Percentiles rank a stretch among this genome's conserved stretches.
Evolutionary conservation across 2,329 filamentous ascomycete species (phyloP).

Genomic region (Passalora sequoiae): DNA sequence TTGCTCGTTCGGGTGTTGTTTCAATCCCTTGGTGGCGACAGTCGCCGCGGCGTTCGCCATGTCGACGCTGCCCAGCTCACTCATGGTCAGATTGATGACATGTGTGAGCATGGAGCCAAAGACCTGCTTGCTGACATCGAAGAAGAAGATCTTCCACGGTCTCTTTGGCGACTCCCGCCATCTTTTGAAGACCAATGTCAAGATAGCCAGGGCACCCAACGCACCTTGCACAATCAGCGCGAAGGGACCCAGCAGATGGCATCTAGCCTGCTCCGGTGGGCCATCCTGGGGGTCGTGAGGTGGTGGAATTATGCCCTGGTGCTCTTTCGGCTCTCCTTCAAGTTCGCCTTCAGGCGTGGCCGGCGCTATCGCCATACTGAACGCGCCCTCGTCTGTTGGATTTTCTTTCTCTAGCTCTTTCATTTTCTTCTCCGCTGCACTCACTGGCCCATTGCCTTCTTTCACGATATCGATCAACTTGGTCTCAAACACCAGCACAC

Average conservation of each 20-base stretch:
- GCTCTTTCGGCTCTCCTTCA: constrained; percentile 13
- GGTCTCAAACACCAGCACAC: constrained; percentile 87
- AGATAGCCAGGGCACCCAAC: constrained; percentile 73
- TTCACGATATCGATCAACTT: constrained; percentile 80
- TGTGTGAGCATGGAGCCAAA: constrained; percentile 89
- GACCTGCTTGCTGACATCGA: constrained; percentile 95
- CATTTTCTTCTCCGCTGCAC: constrained; percentile 1
- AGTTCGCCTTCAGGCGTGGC: constrained; percentile 10
- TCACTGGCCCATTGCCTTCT: constrained; percentile 38
- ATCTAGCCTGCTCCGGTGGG: constrained; percentile 59
- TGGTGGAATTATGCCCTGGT: constrained; percentile 1
- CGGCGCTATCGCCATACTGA: constrained; percentile 27
- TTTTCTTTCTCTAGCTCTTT: constrained; percentile 4
- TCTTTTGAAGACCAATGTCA: constrained; percentile 87
- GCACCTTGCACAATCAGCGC: constrained; percentile 85
- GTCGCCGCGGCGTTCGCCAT: constrained; percentile 54
- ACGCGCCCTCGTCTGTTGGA: constrained; percentile 13
- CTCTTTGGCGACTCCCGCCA: constrained; percentile 88
- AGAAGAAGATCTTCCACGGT: constrained; percentile 94
- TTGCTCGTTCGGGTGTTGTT: constrained; percentile 50
- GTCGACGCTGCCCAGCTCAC: constrained; percentile 84
- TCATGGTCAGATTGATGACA: constrained; percentile 90
- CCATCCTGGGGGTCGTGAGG: constrained; percentile 7
- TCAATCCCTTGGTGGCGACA: constrained; percentile 15
- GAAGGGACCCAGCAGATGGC: constrained; percentile 81